These are phyloP conservation scores for Brassica cretica DNA, from an alignment of 345 rosid genomes.

Conservation along the genomic window DNA sequence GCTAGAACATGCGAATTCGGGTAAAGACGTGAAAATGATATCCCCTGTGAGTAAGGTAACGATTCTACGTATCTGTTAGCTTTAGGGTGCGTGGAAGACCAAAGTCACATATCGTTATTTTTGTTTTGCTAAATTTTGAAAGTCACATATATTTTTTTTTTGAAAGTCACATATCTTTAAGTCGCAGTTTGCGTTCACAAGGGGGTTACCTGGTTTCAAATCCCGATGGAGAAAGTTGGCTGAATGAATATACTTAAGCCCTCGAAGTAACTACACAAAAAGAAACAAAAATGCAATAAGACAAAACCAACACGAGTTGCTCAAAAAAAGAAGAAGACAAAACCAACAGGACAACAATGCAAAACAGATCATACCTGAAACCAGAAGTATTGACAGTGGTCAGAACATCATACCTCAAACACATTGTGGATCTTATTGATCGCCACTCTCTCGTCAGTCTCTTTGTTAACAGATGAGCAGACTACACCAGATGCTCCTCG, in stretches of 20 bases:
- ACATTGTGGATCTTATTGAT: slow-evolving; percentile 81
- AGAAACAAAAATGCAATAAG: not conserved
- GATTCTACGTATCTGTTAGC: slow-evolving; percentile 67
- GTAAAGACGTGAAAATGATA: slow-evolving; percentile 56
- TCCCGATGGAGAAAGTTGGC: slow-evolving; percentile 89
- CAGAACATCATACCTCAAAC: slow-evolving; percentile 69
- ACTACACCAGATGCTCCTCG: slow-evolving; percentile 80
- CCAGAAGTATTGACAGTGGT: slow-evolving; percentile 80
- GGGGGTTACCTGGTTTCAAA: slow-evolving; percentile 89
- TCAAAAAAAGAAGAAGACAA: not conserved
- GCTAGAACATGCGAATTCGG: slow-evolving; percentile 68
- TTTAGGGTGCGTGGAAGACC: slow-evolving; percentile 76
- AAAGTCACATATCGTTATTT: slow-evolving; percentile 42
- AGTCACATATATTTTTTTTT: too few relatives aligned
- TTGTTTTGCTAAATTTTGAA: too few relatives aligned
- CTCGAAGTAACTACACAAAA: slow-evolving; percentile 62
- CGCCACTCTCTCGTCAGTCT: slow-evolving; percentile 69
- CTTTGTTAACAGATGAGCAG: slow-evolving; percentile 68
- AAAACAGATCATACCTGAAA: slow-evolving; percentile 55
- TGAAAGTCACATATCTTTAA: slow-evolving; percentile 55
- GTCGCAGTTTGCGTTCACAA: slow-evolving; percentile 79
- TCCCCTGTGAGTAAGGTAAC: slow-evolving; percentile 57
- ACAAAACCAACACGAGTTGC: not conserved
- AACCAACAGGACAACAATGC: not conserved
- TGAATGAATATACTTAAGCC: slow-evolving; percentile 83